Conservation (phyloP, 495 filamentous ascomycete genomes). For the Xylaria sp. region DNA sequence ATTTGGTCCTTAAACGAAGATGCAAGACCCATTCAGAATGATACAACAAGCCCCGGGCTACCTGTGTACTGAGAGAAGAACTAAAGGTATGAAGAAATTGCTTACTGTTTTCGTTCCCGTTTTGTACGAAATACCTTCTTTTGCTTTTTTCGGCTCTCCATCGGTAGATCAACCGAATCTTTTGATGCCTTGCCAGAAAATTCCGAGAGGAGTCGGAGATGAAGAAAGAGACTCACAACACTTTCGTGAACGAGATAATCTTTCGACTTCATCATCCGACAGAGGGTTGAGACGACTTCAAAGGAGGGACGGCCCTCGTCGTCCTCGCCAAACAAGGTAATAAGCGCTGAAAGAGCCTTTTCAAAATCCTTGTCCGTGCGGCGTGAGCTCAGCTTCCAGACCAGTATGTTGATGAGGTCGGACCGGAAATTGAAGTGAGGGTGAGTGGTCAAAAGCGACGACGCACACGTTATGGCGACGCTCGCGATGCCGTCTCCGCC, state of each 20-base stretch:
- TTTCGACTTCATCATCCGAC: constrained; percentile 91
- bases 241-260: constrained; percentile 82
- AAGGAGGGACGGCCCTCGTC: constrained; percentile 87
- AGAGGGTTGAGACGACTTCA: constrained; percentile 82
- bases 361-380: constrained; percentile 72
- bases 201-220: constrained; percentile 86
- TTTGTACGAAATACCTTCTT: constrained; percentile 66
- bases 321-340: constrained; percentile 83
- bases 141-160: constrained; percentile 64
- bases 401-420: constrained; percentile 84
- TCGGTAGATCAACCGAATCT: constrained; percentile 68
- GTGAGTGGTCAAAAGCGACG: constrained; percentile 75
- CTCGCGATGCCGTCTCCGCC: constrained; percentile 58
- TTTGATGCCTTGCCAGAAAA: constrained; percentile 82
- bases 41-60: background rate
- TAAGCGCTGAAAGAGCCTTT: constrained; percentile 80
- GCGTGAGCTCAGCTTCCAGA: constrained; percentile 77
- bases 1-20: background rate
- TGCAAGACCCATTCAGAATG: background rate
- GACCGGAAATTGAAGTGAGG: constrained; percentile 96
- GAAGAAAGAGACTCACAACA: constrained; percentile 88
- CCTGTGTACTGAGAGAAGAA: constrained; percentile 57
- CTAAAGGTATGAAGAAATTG: background rate
- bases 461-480: constrained; percentile 85
- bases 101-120: constrained; percentile 52